Percentiles rank a stretch among this genome's conserved stretches.
Conservation (phyloP, 163 green algal species). For the Chlamydomonas reinhardtii region DNA sequence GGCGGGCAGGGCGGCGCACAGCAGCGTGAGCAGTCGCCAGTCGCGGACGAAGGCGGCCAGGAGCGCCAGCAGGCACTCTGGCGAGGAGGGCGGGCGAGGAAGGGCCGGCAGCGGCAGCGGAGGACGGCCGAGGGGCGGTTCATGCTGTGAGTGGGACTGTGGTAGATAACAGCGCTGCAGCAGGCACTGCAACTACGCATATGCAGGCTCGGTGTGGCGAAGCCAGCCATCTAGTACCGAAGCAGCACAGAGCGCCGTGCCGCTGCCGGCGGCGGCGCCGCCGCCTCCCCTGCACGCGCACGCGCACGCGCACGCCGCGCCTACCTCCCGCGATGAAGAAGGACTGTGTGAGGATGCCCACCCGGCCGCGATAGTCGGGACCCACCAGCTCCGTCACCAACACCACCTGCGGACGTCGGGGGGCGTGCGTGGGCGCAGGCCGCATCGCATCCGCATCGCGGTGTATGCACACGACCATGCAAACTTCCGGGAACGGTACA, state of each 20-base stretch:
- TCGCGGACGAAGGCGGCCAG: not conserved
- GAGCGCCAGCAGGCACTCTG: constrained; percentile 18
- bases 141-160: not conserved
- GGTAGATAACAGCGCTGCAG: too few species aligned
- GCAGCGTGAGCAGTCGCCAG: constrained; percentile 15
- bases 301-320: too few species aligned
- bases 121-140: not conserved
- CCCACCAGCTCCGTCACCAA: constrained; percentile 38
- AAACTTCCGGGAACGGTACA: too few species aligned
- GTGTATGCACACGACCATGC: too few species aligned
- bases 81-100: not conserved
- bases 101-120: not conserved
- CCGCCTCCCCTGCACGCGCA: too few species aligned
- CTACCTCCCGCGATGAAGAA: constrained; percentile 38
- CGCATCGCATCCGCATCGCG: too few species aligned
- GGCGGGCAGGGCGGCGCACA: not conserved
- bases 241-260: too few species aligned
- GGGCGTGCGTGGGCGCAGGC: not conserved
- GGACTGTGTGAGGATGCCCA: constrained; percentile 35
- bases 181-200: too few species aligned
- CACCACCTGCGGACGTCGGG: not conserved
- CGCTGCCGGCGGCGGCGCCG: too few species aligned
- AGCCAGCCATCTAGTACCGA: too few species aligned
- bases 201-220: too few species aligned
- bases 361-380: not conserved